Conservation (phyloP, 208 protist species). For the Lotmaria passim region DNA sequence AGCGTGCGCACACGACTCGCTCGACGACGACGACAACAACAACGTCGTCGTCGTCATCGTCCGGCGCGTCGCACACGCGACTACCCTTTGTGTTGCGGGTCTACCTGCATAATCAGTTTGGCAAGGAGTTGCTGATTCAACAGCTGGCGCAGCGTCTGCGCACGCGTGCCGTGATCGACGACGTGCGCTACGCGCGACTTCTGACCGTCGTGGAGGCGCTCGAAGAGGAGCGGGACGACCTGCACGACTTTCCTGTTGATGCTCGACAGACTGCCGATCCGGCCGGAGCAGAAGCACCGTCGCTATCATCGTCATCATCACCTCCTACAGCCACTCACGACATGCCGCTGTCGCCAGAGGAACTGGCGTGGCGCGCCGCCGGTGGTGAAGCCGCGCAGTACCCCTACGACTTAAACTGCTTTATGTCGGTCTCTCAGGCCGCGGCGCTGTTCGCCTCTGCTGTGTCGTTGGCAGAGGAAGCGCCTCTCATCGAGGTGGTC, state of each 20-base stretch:
- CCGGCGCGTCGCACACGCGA: not conserved
- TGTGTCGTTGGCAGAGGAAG: not conserved
- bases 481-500: conserved; percentile 68
- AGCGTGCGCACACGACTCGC: not conserved
- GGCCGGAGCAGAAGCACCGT: conserved; percentile 1
- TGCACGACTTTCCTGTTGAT: conserved; percentile 1
- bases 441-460: not conserved
- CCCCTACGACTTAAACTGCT: conserved; percentile 38
- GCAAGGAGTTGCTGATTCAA: conserved; percentile 78
- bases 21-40: not conserved
- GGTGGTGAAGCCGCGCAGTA: conserved; percentile 45
- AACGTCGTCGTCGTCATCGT: not conserved
- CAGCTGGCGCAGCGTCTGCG: conserved; percentile 57
- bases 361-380: conserved; percentile 24
- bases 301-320: not conserved
- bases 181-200: conserved; percentile 54
- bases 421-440: conserved; percentile 41
- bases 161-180: conserved; percentile 60
- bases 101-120: conserved; percentile 87
- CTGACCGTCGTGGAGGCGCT: conserved; percentile 44
- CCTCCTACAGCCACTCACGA: not conserved
- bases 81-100: conserved; percentile 65
- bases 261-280: too few species aligned
- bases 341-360: conserved; percentile 17
- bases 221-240: conserved; percentile 28